Evolutionary conservation across 768 basidiomycete species (phyloP).

Genomic region (Goffeauzyma gilvescens): DNA sequence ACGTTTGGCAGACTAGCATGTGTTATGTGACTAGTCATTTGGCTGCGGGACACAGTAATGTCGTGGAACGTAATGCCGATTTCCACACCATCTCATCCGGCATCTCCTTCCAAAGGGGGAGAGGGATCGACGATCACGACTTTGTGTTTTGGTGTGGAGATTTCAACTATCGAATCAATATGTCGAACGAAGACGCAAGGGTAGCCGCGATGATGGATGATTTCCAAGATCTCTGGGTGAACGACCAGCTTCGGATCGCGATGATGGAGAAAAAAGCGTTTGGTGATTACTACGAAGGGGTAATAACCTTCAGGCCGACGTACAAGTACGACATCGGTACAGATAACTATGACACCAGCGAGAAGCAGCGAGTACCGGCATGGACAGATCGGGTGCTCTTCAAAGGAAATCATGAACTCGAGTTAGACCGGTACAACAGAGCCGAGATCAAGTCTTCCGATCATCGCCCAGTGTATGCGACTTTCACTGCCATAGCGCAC

Average conservation of each 20-base stretch:
- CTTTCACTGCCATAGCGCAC: constrained; percentile 60
- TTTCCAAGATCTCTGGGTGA: constrained; percentile 52
- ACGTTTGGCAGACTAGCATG: constrained; percentile 74
- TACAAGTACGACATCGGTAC: constrained; percentile 58
- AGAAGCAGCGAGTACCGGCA: constrained; percentile 87
- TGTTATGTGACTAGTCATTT: constrained; percentile 93
- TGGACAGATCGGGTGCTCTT: constrained; percentile 99
- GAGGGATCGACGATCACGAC: constrained; percentile 71
- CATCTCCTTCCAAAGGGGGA: constrained; percentile 73
- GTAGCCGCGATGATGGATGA: constrained; percentile 46
- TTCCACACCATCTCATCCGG: constrained; percentile 70
- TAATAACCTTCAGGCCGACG: constrained; percentile 73
- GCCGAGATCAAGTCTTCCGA: constrained; percentile 81
- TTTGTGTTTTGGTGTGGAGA: constrained; percentile 88
- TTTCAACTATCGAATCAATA: constrained; percentile 80
- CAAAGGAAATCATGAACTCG: constrained; percentile 45
- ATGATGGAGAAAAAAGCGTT: constrained; percentile 63
- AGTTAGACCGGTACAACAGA: constrained; percentile 59
- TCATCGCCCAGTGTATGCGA: constrained; percentile 80
- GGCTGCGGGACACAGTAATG: constrained; percentile 81
- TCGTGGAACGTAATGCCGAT: constrained; percentile 79
- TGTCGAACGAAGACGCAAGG: constrained; percentile 65
- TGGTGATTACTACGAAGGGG: constrained; percentile 67
- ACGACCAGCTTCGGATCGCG: constrained; percentile 63
- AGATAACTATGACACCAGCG: constrained; percentile 79